Evolutionary conservation across 2,329 filamentous ascomycete species (phyloP), one percentile per base, ranked within the genome.

Genomic region (Trichoderma asperellum): DNA sequence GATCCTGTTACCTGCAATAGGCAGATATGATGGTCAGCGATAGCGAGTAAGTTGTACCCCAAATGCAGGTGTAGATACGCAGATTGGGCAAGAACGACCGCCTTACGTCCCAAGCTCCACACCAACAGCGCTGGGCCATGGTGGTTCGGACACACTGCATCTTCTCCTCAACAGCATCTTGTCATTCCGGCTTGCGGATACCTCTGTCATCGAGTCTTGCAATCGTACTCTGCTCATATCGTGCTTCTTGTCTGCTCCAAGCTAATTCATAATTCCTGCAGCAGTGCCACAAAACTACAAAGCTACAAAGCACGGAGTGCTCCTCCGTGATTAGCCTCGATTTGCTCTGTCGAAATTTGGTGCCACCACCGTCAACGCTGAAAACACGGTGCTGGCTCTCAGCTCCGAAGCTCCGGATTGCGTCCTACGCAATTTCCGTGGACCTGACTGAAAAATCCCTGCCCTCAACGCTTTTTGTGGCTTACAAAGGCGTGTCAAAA

Each of bases 341-440:
- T 58, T 66, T 24, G 37, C 29, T 29, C 24, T 40, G 53, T 66
- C 62, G 35, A 57, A 27, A 53, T 16, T 10, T n/a, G 32, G n/a
- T 53, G 32, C 32, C 32, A 21, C 43, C 4, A 11, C n/a, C 16
- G 1, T 21, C 43, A 12, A 32, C 14, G 16, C 37, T 27, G 37
- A 34, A 24, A 27, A 55, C n/a, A 43, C 8, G 24, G 21, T 35
- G 34, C 49, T 34, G 37, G 32, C 37, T 47, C 62, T 47, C 62
- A 65, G 27, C 27, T 56, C 52, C 62, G 62, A 57, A 6, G 10
- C 32, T 40, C 59, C 59, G 27, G 43, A n/a, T 43, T 24, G 43
- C 58, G 40, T 49, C 27, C 5, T n/a, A 29, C 55, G 34, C 52
- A 65, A 65, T 57, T 34, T 57, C 62, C 62, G 62, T 65, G 62